Conservation (phyloP, 441 rosid species). For the Euphorbia celastroides region DNA sequence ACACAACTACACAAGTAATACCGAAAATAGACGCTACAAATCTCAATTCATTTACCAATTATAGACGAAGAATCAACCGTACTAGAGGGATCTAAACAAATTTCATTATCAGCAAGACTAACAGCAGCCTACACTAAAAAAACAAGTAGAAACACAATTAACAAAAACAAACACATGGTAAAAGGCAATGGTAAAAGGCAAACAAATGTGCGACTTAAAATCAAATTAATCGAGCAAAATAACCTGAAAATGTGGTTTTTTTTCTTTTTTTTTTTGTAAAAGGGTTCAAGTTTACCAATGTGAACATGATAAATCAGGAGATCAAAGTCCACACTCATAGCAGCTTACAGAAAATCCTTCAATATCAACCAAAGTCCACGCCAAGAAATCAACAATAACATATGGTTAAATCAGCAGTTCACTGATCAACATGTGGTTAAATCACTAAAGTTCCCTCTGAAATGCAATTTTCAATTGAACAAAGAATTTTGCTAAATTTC, state of each 20-base stretch:
- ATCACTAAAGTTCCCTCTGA: background rate
- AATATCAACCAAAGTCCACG: background rate
- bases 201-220: background rate
- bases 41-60: constrained; percentile 2
- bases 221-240: background rate
- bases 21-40: background rate
- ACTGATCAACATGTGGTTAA: background rate
- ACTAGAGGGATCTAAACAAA: background rate
- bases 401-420: background rate
- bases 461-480: background rate
- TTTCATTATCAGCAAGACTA: background rate
- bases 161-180: background rate
- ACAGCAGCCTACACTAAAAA: background rate
- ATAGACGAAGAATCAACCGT: background rate
- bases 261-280: too few relatives aligned
- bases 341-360: too few relatives aligned
- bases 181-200: too few relatives aligned
- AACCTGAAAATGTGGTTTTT: background rate
- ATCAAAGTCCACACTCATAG: too few relatives aligned
- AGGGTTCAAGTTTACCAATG: too few relatives aligned
- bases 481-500: background rate
- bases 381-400: background rate
- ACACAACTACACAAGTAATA: too few relatives aligned
- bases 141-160: background rate
- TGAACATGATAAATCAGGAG: background rate